Evolutionary conservation across 306 rosid species (phyloP), one percentile per base, ranked within the genome.

Genomic region (Fragaria iinumae): DNA sequence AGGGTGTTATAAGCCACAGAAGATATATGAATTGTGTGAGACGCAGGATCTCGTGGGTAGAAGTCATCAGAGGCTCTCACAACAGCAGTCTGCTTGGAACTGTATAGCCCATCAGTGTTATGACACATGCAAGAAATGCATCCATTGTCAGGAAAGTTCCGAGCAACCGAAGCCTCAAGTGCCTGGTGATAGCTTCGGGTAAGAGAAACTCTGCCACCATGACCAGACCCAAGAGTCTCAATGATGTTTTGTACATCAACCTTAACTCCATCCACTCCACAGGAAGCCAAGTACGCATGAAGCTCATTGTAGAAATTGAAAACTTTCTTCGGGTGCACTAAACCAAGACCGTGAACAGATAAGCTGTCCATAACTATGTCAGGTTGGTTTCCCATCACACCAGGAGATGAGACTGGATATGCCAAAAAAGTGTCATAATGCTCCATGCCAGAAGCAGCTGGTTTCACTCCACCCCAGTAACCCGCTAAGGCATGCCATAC

Each of bases 401-500:
- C 99, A 2, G 91, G 97, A 20, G 97, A 92, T 63, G 86, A 89
- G 29, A 96, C 89, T 8, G 98, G 99, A 72, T 96, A 96, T 39
- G 97, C 98, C 81, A 96, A 80, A 68, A 92, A 75, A 10, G 97
- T 80, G 69, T 96, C 97, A 38, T 92, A 91, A 84, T 89, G 96
- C 80, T 96, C 99, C 98, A 96, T 91, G 73, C 97, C 99, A 17
- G 73, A 60, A 66, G 93, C 96, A 66, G 91, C 89, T 56, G 98
- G 99, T 76, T 93, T 91, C 76, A 96, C 99, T 75, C 99, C 99
- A 66, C 98, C 99, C 99, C 99, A 96, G 69, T 96, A 96, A 41
- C 99, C 99, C 66, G 93, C 96, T 48, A 96, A 79, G 39, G 99
- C 99, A 87, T 96, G 99, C 99, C 99, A 96, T 36, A 91, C 99